Evolutionary conservation across 805 yeast species (phyloP), one percentile per base, ranked within the genome.

Genomic region (Tetrapisispora iriomotensis): DNA sequence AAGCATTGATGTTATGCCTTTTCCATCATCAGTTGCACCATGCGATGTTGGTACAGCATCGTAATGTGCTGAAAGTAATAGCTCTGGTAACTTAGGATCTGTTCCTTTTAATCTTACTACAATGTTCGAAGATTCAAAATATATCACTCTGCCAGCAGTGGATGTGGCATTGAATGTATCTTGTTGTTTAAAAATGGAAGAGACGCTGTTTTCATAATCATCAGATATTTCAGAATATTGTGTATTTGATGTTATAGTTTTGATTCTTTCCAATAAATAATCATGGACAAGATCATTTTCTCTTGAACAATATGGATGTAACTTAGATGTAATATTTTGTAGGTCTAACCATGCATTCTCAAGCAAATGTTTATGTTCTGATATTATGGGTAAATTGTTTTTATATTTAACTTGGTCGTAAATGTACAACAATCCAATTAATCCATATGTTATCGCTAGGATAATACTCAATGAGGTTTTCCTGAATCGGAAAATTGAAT

Each of bases 1-100:
- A 35, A 87, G 62, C 69, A 87, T 65, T 8, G 92, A 71, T 1
- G 87, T 94, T 43, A 85, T 69, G 8, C 96, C 96, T 65, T 79
- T 77, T 1, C 96, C 96, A 54, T 86, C 95, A 57, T 88, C 96
- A 2, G 96, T 88, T 2, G 92, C 77, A 23, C 96, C 96, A 49
- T 66, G 76, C 4, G 86, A 77, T 2, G 94, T 75, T 17, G 95
- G 94, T 7, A 87, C 96, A 7, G 90, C 76, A 62, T 87, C 96
- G 51, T 66, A 88, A 62, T 88, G 96, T 5, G 96, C 87, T 49
- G 92, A 80, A 3, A 88, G 56, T 30, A 87, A 61, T 4, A 87
- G 58, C 1, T 87, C 94, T 1, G 82, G 80, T 36, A 82, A 60
- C 0, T 62, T 49, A 1, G 70, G 62, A 38, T 80, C 64, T 12